These are phyloP conservation scores for Prinsepia uniflora DNA, from an alignment of 306 rosid species.

Conservation along the genomic window DNA sequence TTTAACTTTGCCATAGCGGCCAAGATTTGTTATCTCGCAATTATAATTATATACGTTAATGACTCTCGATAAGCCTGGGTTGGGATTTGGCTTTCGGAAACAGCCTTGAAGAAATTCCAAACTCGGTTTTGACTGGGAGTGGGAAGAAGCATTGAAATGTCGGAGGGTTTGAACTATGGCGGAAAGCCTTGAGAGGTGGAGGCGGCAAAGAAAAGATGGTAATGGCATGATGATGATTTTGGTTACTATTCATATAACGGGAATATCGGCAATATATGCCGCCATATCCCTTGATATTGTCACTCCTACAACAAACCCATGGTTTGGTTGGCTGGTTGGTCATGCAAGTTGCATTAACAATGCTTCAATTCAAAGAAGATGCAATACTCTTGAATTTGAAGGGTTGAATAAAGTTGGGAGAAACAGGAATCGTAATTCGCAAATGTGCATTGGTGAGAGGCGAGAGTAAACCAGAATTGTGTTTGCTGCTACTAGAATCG, in stretches of 20 bases:
- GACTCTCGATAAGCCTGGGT: not conserved
- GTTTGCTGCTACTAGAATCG: too few relatives aligned
- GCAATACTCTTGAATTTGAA: too few relatives aligned
- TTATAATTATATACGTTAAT: not conserved
- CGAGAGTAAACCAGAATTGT: too few relatives aligned
- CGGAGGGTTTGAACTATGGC: slow-evolving; percentile 1
- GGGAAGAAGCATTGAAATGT: slow-evolving; percentile 9
- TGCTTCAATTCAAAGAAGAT: too few relatives aligned
- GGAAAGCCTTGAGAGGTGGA: slow-evolving; percentile 1
- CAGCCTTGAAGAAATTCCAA: not conserved
- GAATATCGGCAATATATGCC: not conserved
- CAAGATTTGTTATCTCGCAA: slow-evolving; percentile 4
- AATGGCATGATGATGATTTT: not conserved
- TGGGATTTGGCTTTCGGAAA: not conserved
- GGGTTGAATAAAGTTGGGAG: too few relatives aligned
- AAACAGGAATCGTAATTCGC: too few relatives aligned
- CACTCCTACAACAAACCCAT: not conserved
- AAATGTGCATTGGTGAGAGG: too few relatives aligned
- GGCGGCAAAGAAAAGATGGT: not conserved
- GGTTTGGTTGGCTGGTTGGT: not conserved
- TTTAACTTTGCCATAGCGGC: slow-evolving; percentile 9
- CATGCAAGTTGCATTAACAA: too few relatives aligned
- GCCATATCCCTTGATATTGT: not conserved
- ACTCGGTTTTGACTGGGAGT: slow-evolving; percentile 3
- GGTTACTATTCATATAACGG: not conserved